phyloP scores from a whole-genome alignment of 2,329 filamentous ascomycete species.

The Daldinia sp. region DNA sequence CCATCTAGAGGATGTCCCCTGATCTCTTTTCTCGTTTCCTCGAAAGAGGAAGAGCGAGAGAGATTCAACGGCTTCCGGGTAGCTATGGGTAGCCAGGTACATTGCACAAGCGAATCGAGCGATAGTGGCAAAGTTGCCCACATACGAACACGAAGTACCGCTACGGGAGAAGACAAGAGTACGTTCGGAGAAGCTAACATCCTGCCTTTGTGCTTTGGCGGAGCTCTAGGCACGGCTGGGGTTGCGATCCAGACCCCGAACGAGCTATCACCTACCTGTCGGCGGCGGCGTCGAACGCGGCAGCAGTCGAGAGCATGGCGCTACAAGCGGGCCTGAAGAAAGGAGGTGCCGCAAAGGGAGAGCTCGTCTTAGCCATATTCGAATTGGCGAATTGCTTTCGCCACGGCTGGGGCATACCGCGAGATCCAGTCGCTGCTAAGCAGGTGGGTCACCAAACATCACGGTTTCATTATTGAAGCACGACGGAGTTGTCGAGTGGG shows the following conservation, averaged over 20 bases:
- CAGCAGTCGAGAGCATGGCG: constrained; percentile 85
- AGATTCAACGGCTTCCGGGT: constrained; percentile 16
- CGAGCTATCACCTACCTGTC: constrained; percentile 87
- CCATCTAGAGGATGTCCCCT: constrained; percentile 18
- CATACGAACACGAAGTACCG: constrained; percentile 33
- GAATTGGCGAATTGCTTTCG: constrained; percentile 94
- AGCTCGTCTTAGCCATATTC: constrained; percentile 95
- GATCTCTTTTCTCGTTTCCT: background rate
- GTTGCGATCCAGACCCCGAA: constrained; percentile 77
- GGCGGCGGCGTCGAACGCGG: constrained; percentile 89
- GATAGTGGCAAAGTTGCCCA: constrained; percentile 37
- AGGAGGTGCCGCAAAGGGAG: constrained; percentile 93
- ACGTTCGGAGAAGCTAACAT: constrained; percentile 43
- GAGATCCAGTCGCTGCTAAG: constrained; percentile 86
- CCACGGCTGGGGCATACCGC: constrained; percentile 91
- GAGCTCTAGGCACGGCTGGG: constrained; percentile 85
- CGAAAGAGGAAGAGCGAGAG: constrained; percentile 8
- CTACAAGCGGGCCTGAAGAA: constrained; percentile 90
- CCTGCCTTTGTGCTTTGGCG: constrained; percentile 12
- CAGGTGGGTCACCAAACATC: constrained; percentile 61
- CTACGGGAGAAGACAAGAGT: constrained; percentile 28
- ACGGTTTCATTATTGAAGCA: constrained; percentile 39
- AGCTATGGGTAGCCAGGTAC: constrained; percentile 19
- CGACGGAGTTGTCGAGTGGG: constrained; percentile 7
- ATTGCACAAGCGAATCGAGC: constrained; percentile 30